Evolutionary conservation across 23 red algal genomes (phyloP).

Genomic region (Gracilariopsis chorda): DNA sequence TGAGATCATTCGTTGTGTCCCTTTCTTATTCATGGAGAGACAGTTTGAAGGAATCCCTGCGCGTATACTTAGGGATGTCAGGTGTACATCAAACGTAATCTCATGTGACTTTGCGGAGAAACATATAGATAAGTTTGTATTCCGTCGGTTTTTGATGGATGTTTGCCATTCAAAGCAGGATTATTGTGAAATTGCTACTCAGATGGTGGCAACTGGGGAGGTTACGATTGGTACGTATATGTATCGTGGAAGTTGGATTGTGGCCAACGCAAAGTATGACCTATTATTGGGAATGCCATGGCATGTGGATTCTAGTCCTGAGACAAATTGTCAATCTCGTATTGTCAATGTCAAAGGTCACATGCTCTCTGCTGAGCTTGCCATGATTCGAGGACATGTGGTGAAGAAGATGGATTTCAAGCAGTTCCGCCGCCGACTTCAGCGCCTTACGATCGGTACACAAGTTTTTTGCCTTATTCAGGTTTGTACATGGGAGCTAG

Average conservation of each 20-base stretch:
- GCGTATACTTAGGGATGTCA: neutral
- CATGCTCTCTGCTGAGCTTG: neutral
- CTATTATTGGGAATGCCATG: neutral
- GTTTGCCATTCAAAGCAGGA: neutral
- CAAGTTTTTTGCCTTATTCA: neutral
- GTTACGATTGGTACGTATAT: neutral
- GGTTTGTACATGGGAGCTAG: neutral
- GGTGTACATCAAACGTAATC: neutral
- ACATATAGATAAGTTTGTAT: neutral
- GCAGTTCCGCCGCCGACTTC: neutral
- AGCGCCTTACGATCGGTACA: neutral
- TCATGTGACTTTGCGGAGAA: neutral
- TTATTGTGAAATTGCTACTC: neutral
- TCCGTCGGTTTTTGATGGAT: neutral
- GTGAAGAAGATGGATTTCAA: neutral
- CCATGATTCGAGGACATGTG: neutral
- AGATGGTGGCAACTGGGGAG: neutral
- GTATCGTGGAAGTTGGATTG: neutral
- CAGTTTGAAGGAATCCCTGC: neutral
- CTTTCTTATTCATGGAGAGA: neutral
- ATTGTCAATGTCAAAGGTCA: neutral
- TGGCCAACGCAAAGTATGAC: neutral
- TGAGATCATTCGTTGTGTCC: neutral
- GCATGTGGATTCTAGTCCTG: neutral
- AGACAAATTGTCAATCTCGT: neutral